A percentile compares a stretch with the other conserved stretches of the same genome.
Conservation (phyloP, 2,329 filamentous ascomycete genomes). For the Aspergillus quadrilineatus region DNA sequence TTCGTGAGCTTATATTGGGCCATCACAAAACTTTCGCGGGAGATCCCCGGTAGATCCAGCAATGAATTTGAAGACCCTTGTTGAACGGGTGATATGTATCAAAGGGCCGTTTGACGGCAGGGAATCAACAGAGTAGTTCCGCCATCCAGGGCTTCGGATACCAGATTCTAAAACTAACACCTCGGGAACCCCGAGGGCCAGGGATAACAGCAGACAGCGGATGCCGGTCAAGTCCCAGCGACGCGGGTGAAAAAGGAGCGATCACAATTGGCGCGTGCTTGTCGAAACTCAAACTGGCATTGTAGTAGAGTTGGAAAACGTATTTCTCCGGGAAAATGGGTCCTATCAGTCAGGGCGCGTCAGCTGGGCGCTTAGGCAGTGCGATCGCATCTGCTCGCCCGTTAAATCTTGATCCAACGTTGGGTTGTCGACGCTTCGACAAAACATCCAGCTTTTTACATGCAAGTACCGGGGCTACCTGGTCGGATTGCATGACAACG, state of each 20-base stretch:
- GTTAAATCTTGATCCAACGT: neutral
- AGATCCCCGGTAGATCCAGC: slow-evolving; percentile 39
- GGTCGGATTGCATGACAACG: neutral
- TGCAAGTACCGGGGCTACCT: neutral
- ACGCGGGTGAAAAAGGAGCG: slow-evolving; percentile 30
- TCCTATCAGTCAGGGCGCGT: neutral
- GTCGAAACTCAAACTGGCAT: slow-evolving; percentile 33
- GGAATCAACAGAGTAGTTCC: neutral
- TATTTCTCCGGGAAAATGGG: slow-evolving; percentile 12
- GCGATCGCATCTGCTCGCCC: neutral
- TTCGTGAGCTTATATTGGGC: slow-evolving; percentile 27
- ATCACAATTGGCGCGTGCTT: slow-evolving; percentile 34
- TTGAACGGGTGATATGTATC: neutral
- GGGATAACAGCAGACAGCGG: neutral
- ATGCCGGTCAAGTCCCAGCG: slow-evolving; percentile 27
- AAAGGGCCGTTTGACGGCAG: neutral
- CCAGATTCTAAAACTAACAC: neutral
- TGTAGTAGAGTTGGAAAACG: neutral
- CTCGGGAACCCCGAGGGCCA: neutral
- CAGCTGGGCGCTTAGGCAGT: slow-evolving; percentile 4
- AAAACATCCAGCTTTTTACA: neutral
- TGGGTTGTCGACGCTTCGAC: neutral
- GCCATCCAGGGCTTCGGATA: neutral
- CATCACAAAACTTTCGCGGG: slow-evolving; percentile 33
- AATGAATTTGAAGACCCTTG: neutral